A percentile compares a stretch with the other conserved stretches of the same genome.
These are phyloP conservation scores for Udeniomyces megalosporus DNA, from an alignment of 768 basidiomycete species.

Conservation along the genomic window DNA sequence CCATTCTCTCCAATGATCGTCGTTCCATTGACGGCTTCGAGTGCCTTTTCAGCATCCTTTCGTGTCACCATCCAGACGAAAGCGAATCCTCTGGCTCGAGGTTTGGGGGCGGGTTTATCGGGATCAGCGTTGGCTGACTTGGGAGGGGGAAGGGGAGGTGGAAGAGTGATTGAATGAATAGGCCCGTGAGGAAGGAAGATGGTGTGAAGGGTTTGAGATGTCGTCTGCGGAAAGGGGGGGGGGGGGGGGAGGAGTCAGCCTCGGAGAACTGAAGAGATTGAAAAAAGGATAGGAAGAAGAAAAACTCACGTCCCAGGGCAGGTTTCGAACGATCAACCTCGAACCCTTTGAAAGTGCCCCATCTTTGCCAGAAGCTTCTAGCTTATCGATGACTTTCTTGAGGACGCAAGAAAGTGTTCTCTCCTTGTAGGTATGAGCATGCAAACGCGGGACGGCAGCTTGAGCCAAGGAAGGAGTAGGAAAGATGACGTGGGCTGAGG, in stretches of 20 bases:
- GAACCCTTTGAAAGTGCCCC: conserved; percentile 45
- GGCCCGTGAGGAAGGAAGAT: conserved; percentile 77
- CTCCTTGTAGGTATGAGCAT: conserved; percentile 87
- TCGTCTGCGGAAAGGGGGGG: conserved; percentile 36
- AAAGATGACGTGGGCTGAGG: conserved; percentile 56
- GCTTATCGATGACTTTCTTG: conserved; percentile 64
- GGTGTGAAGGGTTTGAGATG: conserved; percentile 67
- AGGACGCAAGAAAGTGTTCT: conserved; percentile 66
- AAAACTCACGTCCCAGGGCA: conserved; percentile 45
- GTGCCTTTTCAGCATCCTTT: conserved; percentile 66
- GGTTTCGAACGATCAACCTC: conserved; percentile 76
- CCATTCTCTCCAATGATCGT: conserved; percentile 48
- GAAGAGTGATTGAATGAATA: conserved; percentile 70
- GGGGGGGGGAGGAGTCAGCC: not conserved
- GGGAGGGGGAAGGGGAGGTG: conserved; percentile 31
- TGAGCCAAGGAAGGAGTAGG: conserved; percentile 48
- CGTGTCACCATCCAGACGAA: conserved; percentile 86
- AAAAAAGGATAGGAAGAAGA: not conserved
- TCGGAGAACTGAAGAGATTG: not conserved
- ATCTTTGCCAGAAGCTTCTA: conserved; percentile 30
- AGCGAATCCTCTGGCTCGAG: conserved; percentile 61
- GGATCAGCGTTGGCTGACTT: conserved; percentile 17
- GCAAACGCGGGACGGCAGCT: conserved; percentile 59
- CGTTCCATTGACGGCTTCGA: conserved; percentile 65
- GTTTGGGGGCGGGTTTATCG: conserved; percentile 25